These are phyloP conservation scores for Cutaneotrichosporon sp. DNA, from an alignment of 1,284 basidiomycete species.

Conservation along the genomic window DNA sequence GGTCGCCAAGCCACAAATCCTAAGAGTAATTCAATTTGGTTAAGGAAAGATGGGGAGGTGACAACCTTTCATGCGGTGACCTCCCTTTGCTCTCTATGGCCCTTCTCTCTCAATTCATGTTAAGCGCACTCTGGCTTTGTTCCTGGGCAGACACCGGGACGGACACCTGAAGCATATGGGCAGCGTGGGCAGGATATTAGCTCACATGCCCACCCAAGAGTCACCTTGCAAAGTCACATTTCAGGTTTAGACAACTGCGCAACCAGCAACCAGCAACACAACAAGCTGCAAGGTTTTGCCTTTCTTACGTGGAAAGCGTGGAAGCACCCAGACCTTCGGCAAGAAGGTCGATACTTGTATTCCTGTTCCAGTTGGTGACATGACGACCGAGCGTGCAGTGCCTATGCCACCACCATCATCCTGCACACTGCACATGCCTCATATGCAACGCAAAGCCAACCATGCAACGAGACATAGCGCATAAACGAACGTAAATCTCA, in stretches of 20 bases:
- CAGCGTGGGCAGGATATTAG: background rate
- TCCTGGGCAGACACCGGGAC: background rate
- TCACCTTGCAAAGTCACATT: background rate
- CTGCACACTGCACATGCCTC: background rate
- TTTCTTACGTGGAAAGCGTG: background rate
- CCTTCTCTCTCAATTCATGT: background rate
- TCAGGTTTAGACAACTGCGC: background rate
- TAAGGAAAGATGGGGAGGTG: too few species aligned
- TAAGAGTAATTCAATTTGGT: too few species aligned
- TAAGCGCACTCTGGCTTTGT: background rate
- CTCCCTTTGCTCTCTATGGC: too few species aligned
- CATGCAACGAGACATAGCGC: background rate
- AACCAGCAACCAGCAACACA: slow-evolving; percentile 2
- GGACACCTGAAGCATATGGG: too few species aligned
- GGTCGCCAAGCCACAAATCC: too few species aligned
- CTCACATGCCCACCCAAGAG: background rate
- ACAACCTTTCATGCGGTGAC: too few species aligned
- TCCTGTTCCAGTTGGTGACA: background rate
- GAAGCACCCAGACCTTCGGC: background rate
- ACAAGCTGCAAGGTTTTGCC: slow-evolving; percentile 2
- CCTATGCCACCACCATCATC: background rate
- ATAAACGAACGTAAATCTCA: slow-evolving; percentile 23
- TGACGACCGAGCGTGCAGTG: background rate
- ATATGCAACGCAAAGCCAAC: background rate
- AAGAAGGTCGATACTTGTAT: background rate